Base-by-base conservation (phyloP, 225 moss, liverwort and hornwort genomes). In the Pleurozium schreberi region DNA sequence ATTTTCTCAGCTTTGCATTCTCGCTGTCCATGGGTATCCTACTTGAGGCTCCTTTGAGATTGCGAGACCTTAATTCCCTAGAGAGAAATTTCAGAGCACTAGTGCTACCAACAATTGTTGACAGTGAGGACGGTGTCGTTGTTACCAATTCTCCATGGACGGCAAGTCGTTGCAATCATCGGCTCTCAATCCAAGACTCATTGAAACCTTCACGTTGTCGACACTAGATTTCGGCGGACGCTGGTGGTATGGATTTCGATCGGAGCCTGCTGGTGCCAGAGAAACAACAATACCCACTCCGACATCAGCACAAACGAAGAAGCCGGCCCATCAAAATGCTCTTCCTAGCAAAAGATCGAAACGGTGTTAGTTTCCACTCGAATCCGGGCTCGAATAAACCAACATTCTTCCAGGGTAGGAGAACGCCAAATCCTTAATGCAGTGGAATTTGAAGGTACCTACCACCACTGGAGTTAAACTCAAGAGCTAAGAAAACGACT, bases 61-160 rank as follows among this genome's bases (percentile, higher is more conserved):
- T 87, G 68, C 59, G 28, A 58, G 78, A 28, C 30, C 69, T 67
- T 19, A 14, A 70, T 45, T 59, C 38, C 69, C 28, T 68, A 57
- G 60, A n/a, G 25, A n/a, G 50, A 69, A 79, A 78, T 49, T 31
- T 62, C 34, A 60, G 18, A 75, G 34, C 20, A 25, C 9, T 19
- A 62, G 64, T 21, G n/a, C 38, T 57, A 59, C 83, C 40, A 61
- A 33, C 59, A 62, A 61, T 19, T 58, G 27, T 69, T 68, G 36
- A 67, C 73, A 61, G 50, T 13, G 40, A 53, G 11, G 18, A 45
- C 21, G 75, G 83, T 65, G 43, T 47, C 36, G 84, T 18, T 16
- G n/a, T 69, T 90, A 94, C 94, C 94, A 94, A 74, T 94, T 94
- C 89, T 92, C 94, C 94, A 94, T 92, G 52, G 86, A 91, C 76